Evolutionary conservation across 345 rosid genomes (phyloP), one percentile per base, ranked within the genome.

Genomic region (Dovyalis caffra): DNA sequence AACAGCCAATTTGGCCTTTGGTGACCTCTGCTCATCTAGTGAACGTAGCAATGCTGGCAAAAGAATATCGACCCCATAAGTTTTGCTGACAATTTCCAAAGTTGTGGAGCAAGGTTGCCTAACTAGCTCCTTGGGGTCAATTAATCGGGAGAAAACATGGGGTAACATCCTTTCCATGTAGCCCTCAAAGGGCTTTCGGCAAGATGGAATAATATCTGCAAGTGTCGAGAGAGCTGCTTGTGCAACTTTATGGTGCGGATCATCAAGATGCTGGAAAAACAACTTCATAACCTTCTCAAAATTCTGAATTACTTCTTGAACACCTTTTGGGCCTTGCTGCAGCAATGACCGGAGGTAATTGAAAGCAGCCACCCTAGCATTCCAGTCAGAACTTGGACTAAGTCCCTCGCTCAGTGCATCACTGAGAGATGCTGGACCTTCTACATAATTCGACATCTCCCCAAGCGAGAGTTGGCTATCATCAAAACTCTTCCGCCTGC

Each of bases 171-270:
- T 88, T 80, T 95, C 99, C 95, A 95, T 93, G 82, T 89, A 95
- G 84, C 97, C 89, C 85, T 95, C 99, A 79, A 95, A 95, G 20
- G 97, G 95, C 90, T 89, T 95, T 80, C 99, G 90, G 85, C 99
- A 95, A 72, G 97, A 78, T 60, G 98, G 95, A 79, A 95, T 90
- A 74, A 95, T 87, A 82, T 93, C 98, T 28, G 98, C 97, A 20
- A 95, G 97, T 29, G 98, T 88, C 40, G 98, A 90, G 65, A 95
- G 88, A 81, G 99, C 98, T 81, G 99, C 99, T 85, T 95, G 99
- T 29, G 99, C 99, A 68, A 93, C 99, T 84, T 95, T 95, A 86
- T 93, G 99, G 84, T 95, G 99, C 58, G 99, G 99, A 85, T 95
- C 99, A 85, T 95, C 97, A 83, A 95, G 84, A 79, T 95, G 98